Conservation (phyloP, 768 basidiomycete species). For the Pulveroboletus frians region DNA sequence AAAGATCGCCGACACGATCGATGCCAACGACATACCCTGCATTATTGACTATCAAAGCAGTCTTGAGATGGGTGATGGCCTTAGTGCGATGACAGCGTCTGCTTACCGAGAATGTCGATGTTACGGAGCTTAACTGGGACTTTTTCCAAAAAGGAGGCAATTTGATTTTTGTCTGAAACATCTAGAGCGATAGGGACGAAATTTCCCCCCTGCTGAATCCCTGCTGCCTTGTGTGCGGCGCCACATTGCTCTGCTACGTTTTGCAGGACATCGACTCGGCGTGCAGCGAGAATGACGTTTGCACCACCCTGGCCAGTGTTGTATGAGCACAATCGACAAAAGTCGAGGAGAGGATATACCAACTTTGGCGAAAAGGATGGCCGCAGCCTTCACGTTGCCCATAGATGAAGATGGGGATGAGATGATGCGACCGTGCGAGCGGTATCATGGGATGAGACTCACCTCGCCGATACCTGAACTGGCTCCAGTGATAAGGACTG, state of each 20-base stretch:
- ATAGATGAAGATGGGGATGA: conserved; percentile 1
- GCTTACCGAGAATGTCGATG: conserved; percentile 79
- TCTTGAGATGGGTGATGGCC: background rate
- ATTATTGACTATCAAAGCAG: conserved; percentile 48
- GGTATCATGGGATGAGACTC: conserved; percentile 23
- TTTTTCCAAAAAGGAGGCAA: conserved; percentile 64
- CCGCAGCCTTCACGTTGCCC: conserved; percentile 58
- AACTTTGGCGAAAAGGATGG: conserved; percentile 85
- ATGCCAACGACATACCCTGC: conserved; percentile 89
- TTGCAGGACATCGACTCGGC: conserved; percentile 68
- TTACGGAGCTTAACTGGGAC: conserved; percentile 64
- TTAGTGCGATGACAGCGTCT: background rate
- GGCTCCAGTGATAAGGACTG: conserved; percentile 84
- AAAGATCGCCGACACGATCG: conserved; percentile 81
- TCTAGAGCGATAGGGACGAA: conserved; percentile 72
- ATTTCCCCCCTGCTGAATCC: conserved; percentile 69
- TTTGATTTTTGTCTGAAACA: conserved; percentile 70
- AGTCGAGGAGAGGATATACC: background rate
- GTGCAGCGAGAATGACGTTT: conserved; percentile 81
- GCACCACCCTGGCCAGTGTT: conserved; percentile 60
- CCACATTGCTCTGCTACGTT: conserved; percentile 63
- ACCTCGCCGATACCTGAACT: conserved; percentile 89
- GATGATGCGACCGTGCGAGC: background rate
- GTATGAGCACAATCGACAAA: background rate
- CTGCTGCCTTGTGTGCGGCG: conserved; percentile 67